phyloP scores from a whole-genome alignment of 192 early-diverging fungal genomes.

The Cetraspora pellucida region DNA sequence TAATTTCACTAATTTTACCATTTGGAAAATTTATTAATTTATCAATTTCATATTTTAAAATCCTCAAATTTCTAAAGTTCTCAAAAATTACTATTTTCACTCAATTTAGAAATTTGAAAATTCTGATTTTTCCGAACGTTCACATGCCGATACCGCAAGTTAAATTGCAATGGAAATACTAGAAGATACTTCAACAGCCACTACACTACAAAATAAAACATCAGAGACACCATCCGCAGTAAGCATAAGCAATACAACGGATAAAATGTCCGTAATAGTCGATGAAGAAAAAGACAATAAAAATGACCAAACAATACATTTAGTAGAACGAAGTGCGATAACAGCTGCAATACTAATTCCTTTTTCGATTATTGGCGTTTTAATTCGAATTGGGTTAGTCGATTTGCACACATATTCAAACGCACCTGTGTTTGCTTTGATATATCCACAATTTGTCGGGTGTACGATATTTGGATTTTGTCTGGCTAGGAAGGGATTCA shows the following conservation, averaged over 20 bases:
- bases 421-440: slow-evolving; percentile 61
- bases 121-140: neutral
- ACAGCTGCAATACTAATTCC: slow-evolving; percentile 42
- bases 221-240: too few relatives aligned
- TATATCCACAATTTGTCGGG: slow-evolving; percentile 71
- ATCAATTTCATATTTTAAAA: too few relatives aligned
- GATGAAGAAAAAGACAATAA: neutral
- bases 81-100: too few relatives aligned
- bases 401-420: slow-evolving; percentile 60
- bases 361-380: slow-evolving; percentile 66
- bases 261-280: neutral
- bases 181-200: neutral
- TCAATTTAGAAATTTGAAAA: too few relatives aligned
- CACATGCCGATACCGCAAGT: too few relatives aligned
- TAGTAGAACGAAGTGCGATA: neutral
- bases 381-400: slow-evolving; percentile 60
- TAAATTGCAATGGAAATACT: neutral
- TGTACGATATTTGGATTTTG: slow-evolving; percentile 65
- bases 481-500: slow-evolving; percentile 31
- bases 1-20: too few relatives aligned
- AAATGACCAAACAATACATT: neutral
- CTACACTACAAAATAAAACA: neutral
- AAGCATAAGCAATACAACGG: neutral
- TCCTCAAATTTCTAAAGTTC: too few relatives aligned
- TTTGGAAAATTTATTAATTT: too few relatives aligned